These are phyloP conservation scores for Apiotrichum gracile DNA, from an alignment of 1,284 basidiomycete genomes.

Conservation along the genomic window DNA sequence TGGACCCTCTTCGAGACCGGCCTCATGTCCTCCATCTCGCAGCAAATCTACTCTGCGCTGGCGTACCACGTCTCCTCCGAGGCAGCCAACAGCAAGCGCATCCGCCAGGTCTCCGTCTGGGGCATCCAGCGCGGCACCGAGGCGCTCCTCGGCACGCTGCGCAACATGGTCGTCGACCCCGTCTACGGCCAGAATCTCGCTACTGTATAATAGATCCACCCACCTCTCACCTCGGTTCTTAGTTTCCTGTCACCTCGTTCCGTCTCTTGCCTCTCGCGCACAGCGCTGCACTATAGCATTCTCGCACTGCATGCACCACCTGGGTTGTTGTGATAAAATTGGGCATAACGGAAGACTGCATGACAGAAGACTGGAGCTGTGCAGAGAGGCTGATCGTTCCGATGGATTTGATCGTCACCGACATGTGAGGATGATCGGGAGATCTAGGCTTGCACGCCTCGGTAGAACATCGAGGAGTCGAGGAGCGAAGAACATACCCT, in stretches of 20 bases:
- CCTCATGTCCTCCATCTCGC: constrained; percentile 38
- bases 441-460: too few relatives aligned
- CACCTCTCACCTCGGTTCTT: neutral
- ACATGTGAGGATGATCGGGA: too few relatives aligned
- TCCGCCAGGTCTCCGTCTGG: constrained; percentile 80
- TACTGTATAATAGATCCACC: neutral
- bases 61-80: constrained; percentile 81
- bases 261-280: neutral
- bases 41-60: constrained; percentile 73
- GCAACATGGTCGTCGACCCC: constrained; percentile 52
- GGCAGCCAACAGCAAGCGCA: constrained; percentile 74
- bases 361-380: too few relatives aligned
- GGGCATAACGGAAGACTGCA: neutral
- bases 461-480: too few relatives aligned
- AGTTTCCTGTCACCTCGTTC: neutral
- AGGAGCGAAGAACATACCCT: too few relatives aligned
- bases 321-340: neutral
- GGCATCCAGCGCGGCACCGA: constrained; percentile 67
- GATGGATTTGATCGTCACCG: too few relatives aligned
- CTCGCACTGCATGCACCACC: constrained; percentile 1
- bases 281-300: neutral
- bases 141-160: constrained; percentile 57
- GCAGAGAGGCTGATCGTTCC: too few relatives aligned
- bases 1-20: constrained; percentile 59
- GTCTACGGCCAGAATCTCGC: constrained; percentile 24